These are phyloP conservation scores for Elsinoe necatrix DNA, from an alignment of 2,329 filamentous ascomycete species.

Conservation along the genomic window DNA sequence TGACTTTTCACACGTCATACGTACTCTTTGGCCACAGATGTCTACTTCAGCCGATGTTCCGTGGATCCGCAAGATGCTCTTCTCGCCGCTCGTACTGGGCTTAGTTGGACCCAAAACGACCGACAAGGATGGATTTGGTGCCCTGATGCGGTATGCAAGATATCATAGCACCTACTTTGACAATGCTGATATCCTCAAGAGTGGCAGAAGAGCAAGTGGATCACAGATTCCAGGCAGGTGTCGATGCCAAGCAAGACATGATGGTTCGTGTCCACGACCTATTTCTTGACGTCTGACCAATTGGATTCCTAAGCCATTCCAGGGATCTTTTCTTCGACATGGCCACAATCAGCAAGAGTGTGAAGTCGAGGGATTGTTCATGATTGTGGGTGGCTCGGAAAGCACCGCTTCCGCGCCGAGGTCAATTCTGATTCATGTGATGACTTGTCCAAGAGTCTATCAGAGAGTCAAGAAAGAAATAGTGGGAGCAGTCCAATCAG, in stretches of 20 bases:
- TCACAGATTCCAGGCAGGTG: background rate
- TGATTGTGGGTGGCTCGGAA: background rate
- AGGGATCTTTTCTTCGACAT: background rate
- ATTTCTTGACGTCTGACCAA: too few species aligned
- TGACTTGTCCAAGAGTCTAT: background rate
- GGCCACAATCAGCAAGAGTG: background rate
- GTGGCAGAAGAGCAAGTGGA: background rate
- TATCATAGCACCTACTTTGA: background rate
- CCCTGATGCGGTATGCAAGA: background rate
- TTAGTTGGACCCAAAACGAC: background rate
- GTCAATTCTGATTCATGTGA: background rate
- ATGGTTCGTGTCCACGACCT: background rate
- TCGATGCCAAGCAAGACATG: background rate
- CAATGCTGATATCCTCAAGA: background rate
- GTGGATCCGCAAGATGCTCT: background rate
- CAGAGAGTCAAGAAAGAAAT: background rate
- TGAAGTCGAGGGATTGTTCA: background rate
- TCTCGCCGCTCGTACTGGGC: background rate
- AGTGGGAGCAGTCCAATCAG: background rate
- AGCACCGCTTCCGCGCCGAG: background rate
- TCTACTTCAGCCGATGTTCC: background rate
- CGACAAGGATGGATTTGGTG: background rate
- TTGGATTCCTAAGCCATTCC: background rate
- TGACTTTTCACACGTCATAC: background rate
- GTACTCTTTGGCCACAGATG: background rate